Percentiles rank a stretch among this genome's conserved stretches.
Conservation (phyloP, 148 eudicot genomes). For the Rhododendron mucronatum region DNA sequence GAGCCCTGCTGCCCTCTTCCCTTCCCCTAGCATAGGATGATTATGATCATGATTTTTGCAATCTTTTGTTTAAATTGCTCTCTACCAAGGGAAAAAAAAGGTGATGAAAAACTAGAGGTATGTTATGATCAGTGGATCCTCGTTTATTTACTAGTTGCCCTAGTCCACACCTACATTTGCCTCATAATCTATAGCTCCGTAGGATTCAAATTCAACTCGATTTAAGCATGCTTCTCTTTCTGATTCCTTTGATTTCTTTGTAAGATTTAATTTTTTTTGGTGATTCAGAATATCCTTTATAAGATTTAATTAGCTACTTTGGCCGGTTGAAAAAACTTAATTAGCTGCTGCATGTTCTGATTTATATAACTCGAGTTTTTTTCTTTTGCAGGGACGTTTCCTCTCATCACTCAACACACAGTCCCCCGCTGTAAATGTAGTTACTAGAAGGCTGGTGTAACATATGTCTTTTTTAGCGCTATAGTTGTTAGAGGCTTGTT, state of each 20-base stretch:
- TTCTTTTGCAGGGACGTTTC: slow-evolving; percentile 63
- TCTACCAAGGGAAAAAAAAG: neutral
- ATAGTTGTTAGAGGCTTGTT: neutral
- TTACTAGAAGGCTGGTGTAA: slow-evolving; percentile 66
- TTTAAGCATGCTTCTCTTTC: neutral
- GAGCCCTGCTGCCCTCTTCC: neutral
- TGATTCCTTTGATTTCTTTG: neutral
- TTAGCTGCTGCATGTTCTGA: slow-evolving; percentile 4
- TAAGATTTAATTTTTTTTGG: neutral
- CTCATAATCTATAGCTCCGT: neutral
- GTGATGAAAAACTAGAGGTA: neutral
- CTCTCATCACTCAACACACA: slow-evolving; percentile 74
- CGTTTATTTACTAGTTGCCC: neutral
- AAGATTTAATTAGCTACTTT: neutral
- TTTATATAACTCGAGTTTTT: neutral
- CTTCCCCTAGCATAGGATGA: neutral
- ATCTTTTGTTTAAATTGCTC: neutral
- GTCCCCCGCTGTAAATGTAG: slow-evolving; percentile 85
- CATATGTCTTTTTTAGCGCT: neutral
- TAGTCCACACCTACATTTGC: neutral
- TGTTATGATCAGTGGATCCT: neutral
- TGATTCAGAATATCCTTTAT: too few species aligned
- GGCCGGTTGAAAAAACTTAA: neutral
- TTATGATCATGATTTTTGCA: neutral
- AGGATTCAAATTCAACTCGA: neutral